Evolutionary conservation across 805 yeast genomes (phyloP).

Genomic region (Starmerella asiatica): DNA sequence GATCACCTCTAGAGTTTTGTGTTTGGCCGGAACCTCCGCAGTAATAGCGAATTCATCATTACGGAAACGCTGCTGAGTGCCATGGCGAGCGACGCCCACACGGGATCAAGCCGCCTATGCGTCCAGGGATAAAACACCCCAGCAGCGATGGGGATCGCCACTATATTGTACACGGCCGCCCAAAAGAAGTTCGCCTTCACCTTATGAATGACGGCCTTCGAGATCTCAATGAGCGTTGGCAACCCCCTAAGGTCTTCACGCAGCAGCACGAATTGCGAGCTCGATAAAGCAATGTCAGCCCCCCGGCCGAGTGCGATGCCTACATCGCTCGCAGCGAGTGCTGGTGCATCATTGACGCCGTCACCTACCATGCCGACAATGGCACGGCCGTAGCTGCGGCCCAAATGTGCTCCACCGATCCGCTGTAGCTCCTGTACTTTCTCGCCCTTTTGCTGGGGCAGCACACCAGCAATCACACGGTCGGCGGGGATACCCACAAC

Average conservation of each 20-base stretch:
- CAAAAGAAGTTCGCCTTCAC: slow-evolving; percentile 74
- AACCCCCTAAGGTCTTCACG: slow-evolving; percentile 38
- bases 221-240: slow-evolving; percentile 48
- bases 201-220: slow-evolving; percentile 53
- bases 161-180: slow-evolving; percentile 70
- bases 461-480: slow-evolving; percentile 52
- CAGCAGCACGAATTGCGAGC: slow-evolving; percentile 59
- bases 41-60: slow-evolving; percentile 58
- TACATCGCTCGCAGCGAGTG: slow-evolving; percentile 58
- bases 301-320: slow-evolving; percentile 69
- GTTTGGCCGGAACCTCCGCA: slow-evolving; percentile 43
- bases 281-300: slow-evolving; percentile 59
- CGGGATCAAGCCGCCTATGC: slow-evolving; percentile 60
- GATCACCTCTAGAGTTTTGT: too few species aligned
- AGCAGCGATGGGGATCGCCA: slow-evolving; percentile 90
- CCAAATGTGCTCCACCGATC: slow-evolving; percentile 25
- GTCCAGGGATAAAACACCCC: slow-evolving; percentile 75
- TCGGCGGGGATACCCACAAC: slow-evolving; percentile 43
- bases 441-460: slow-evolving; percentile 60
- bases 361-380: slow-evolving; percentile 72
- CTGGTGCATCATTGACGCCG: slow-evolving; percentile 76
- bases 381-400: slow-evolving; percentile 22
- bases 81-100: slow-evolving; percentile 86
- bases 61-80: slow-evolving; percentile 86
- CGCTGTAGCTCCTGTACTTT: slow-evolving; percentile 44